Base-by-base conservation (phyloP, 371 early-diverging fungal genomes). In the Smittium culicis region DNA sequence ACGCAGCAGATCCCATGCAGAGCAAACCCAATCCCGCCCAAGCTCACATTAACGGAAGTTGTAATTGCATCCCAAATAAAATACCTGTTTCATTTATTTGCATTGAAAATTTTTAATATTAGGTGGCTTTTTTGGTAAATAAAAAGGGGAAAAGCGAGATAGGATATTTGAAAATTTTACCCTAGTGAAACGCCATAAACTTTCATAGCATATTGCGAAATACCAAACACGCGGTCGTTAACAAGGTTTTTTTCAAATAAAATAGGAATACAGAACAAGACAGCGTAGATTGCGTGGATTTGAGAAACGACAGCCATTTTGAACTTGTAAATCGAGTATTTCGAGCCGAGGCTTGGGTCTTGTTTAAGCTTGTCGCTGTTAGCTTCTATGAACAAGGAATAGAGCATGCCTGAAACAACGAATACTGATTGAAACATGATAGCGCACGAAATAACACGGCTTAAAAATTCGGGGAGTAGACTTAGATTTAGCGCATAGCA, bases 21-120 rank as follows among this genome's bases (percentile, higher is more conserved):
- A 8, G 88, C 86, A 80, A 94, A 92, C 17, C 89, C 88, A 8
- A 86, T 61, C 16, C 92, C 92, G 69, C 83, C 82, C 67, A 85
- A 77, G 64, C 83, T 82, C 55, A 84, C 67, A 65, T 90, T 82
- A 66, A 80, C 45, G 20, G 45, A 5, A 45, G 45, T 45, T 45
- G 20, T 5, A 11, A 45, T 45, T 5, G 45, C 20, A 45, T 45
- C 45, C 45, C 45, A 45, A 45, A 45, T 5, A 45, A 45, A 45
- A 45, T 45, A 45, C 20, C 45, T 45, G 20, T 11, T 11, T 11
- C 45, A 45, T n/a, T n/a, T n/a, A n/a, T n/a, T n/a, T n/a, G n/a
- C n/a, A n/a, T n/a, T n/a, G 45, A 45, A 45, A 45, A 45, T 11
- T 11, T 45, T 11, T 11, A 45, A 45, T 45, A 11, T 5, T 11